Base-by-base conservation (phyloP, 352 stramenopile genomes). In the Phytophthora sansomeana region DNA sequence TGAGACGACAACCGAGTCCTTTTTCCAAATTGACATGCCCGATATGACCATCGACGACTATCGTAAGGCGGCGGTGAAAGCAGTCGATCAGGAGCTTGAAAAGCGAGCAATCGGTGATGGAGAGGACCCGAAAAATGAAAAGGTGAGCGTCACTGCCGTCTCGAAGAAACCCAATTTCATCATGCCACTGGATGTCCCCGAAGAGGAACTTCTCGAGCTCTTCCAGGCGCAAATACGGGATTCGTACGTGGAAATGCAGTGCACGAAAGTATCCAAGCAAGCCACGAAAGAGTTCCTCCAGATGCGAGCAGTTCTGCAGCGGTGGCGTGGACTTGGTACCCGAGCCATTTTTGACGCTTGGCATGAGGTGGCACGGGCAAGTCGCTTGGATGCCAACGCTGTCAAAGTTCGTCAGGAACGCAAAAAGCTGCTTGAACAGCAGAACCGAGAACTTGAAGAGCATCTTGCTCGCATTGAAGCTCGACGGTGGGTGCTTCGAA, bases 301-400 rank as follows among this genome's bases (percentile, higher is more conserved):
- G 48, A 87, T 90, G 78, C 81, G 81, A 19, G 69, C 69, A 0
- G 81, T 87, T 58, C 57, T 90, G 26, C 69, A 77, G 58, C 61
- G 77, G 14, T 90, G 83, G 83, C 78, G 78, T 50, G 76, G 83
- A 0, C 59, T 82, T n/a, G 72, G 75, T 30, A 80, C 75, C 16
- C 81, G 77, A 33, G 67, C 75, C 5, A 58, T 92, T 1, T 90
- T 90, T 53, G 77, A 90, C 21, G 77, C 72, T 14, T 92, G 81
- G 83, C 77, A 81, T 5, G 79, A 90, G 28, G 72, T 87, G 38
- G 74, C 75, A 57, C 64, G 62, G 16, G 64, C 56, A 13, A 80
- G 72, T 54, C 58, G 74, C 14, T 52, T 70, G 6, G 68, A 89
- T 33, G 67, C 75, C 2, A 54, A 41, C 13, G 60, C 77, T 0